These are phyloP conservation scores for Schwanniomyces polymorphus DNA, from an alignment of 805 yeast genomes.

Conservation along the genomic window DNA sequence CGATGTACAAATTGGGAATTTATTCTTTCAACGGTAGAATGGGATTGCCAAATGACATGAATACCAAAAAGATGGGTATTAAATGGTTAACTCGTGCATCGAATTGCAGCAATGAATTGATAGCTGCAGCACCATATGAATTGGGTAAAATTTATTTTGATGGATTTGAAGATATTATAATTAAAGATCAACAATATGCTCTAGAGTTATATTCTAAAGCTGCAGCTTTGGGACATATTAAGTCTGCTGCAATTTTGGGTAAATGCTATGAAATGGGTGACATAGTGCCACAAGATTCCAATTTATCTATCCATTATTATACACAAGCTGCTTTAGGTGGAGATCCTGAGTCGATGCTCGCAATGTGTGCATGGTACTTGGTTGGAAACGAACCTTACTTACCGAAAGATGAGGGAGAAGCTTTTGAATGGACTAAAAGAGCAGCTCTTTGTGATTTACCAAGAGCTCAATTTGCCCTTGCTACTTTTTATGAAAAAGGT, in stretches of 20 bases:
- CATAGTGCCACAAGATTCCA: conserved; percentile 72
- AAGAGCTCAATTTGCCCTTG: conserved; percentile 84
- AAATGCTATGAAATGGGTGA: conserved; percentile 82
- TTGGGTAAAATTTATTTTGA: conserved; percentile 78
- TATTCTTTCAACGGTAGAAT: conserved; percentile 81
- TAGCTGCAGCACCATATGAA: conserved; percentile 93
- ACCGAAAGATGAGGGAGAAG: conserved; percentile 76
- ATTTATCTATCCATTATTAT: conserved; percentile 86
- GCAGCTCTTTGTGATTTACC: conserved; percentile 76
- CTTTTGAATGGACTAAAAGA: conserved; percentile 90
- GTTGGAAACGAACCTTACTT: conserved; percentile 87
- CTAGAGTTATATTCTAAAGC: conserved; percentile 84
- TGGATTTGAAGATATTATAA: conserved; percentile 85
- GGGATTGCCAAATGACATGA: conserved; percentile 72
- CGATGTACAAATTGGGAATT: conserved; percentile 89
- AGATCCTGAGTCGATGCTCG: conserved; percentile 86
- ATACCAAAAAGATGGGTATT: conserved; percentile 80
- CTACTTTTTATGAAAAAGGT: conserved; percentile 82
- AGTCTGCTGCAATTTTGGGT: conserved; percentile 79
- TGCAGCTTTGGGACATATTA: conserved; percentile 82
- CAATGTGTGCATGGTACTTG: conserved; percentile 95
- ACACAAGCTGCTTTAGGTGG: conserved; percentile 89
- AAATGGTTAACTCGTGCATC: conserved; percentile 91
- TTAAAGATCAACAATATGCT: conserved; percentile 81
- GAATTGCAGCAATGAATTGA: conserved; percentile 77